Percentiles rank a stretch among this genome's conserved stretches.
phyloP scores from a whole-genome alignment of 2,329 filamentous ascomycete species.

The Parafenestella ontariensis region DNA sequence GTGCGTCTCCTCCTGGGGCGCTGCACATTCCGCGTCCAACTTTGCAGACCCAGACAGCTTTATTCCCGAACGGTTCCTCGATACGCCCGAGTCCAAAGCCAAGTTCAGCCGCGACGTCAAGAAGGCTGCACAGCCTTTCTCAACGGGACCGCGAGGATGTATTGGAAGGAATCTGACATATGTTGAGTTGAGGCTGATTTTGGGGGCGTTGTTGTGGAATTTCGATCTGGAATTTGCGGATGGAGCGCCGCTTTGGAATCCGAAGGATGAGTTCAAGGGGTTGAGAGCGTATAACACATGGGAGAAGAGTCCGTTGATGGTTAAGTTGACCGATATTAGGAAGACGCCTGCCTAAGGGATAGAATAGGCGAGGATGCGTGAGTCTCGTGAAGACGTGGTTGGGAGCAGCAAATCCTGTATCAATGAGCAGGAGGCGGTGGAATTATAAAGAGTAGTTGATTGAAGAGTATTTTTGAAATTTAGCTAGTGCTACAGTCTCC shows the following conservation, averaged over 20 bases:
- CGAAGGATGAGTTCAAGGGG: constrained; percentile 35
- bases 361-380: not conserved
- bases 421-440: not conserved
- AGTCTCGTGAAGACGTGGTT: not conserved
- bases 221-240: constrained; percentile 45
- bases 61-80: constrained; percentile 47
- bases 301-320: constrained; percentile 44
- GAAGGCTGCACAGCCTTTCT: constrained; percentile 43
- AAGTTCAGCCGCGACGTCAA: constrained; percentile 31
- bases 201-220: constrained; percentile 43
- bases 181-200: constrained; percentile 42
- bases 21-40: constrained; percentile 39
- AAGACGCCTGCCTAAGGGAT: constrained; percentile 19
- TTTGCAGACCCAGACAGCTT: constrained; percentile 44
- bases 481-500: too few species aligned
- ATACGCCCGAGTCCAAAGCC: constrained; percentile 20
- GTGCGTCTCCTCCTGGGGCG: constrained; percentile 35
- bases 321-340: constrained; percentile 39
- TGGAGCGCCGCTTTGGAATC: constrained; percentile 37
- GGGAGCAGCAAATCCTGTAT: not conserved
- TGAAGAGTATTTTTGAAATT: too few species aligned
- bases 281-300: constrained; percentile 42
- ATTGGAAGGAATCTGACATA: constrained; percentile 46
- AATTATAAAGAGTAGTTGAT: not conserved
- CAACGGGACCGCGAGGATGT: constrained; percentile 39